Evolutionary conservation across 179 eudicot genomes (phyloP).

Genomic region (Gypsophila paniculata): DNA sequence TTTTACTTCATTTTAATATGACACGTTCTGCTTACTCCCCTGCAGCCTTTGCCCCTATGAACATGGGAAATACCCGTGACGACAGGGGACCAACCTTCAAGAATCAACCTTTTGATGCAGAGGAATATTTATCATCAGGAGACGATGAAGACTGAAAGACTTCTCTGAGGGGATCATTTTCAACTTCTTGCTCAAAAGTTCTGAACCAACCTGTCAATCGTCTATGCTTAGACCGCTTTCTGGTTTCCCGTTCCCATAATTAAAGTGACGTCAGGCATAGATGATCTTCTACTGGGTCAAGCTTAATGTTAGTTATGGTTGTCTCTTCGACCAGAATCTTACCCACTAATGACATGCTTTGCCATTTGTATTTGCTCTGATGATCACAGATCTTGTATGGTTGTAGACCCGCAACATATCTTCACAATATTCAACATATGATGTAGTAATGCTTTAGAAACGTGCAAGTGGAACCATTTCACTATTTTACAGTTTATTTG

Average conservation of each 20-base stretch:
- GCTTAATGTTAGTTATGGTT: background rate
- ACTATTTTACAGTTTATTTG: background rate
- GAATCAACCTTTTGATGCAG: slow-evolving; percentile 57
- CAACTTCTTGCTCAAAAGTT: slow-evolving; percentile 1
- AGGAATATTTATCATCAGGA: slow-evolving; percentile 57
- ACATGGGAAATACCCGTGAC: slow-evolving; percentile 37
- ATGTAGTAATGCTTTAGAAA: background rate
- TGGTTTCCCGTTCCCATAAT: background rate
- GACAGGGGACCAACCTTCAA: slow-evolving; percentile 31
- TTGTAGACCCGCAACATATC: background rate
- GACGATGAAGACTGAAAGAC: slow-evolving; percentile 39
- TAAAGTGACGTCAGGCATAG: background rate
- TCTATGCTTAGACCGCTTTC: background rate
- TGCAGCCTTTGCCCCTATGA: slow-evolving; percentile 96
- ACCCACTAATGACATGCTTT: background rate
- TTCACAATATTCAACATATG: background rate
- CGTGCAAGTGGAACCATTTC: background rate
- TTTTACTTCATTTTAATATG: slow-evolving; percentile 12
- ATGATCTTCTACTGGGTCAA: background rate
- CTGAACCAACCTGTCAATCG: background rate
- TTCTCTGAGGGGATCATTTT: background rate
- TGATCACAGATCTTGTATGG: background rate
- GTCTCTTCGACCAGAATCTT: background rate
- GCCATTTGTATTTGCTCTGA: background rate
- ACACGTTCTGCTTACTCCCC: slow-evolving; percentile 15